phyloP scores from a whole-genome alignment of 139 green algal genomes.

The Coelastrella sp. region DNA sequence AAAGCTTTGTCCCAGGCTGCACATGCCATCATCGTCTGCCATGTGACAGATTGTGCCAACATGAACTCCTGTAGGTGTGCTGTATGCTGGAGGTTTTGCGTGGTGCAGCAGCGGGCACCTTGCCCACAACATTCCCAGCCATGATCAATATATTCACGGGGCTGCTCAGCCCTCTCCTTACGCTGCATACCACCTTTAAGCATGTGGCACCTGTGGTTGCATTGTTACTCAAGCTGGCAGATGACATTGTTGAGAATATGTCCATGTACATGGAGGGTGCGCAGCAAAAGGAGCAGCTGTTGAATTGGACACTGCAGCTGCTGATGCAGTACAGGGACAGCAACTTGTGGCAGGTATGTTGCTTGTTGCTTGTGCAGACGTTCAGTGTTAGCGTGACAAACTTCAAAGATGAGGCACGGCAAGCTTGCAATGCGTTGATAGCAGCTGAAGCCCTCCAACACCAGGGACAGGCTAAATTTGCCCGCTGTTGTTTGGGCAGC shows the following conservation, averaged over 20 bases:
- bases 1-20: conserved; percentile 13
- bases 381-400: too few relatives aligned
- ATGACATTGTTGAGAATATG: conserved; percentile 79
- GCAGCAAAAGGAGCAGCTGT: conserved; percentile 41
- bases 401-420: too few relatives aligned
- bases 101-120: conserved; percentile 65
- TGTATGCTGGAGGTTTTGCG: conserved; percentile 78
- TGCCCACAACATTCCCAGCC: conserved; percentile 57
- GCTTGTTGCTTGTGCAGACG: too few relatives aligned
- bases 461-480: too few relatives aligned
- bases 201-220: conserved; percentile 61
- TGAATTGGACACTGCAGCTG: conserved; percentile 53
- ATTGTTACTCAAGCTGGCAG: conserved; percentile 84
- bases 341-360: conserved; percentile 47
- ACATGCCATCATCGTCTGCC: conserved; percentile 12
- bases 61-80: conserved; percentile 37
- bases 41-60: neutral
- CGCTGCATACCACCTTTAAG: conserved; percentile 55
- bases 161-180: conserved; percentile 59
- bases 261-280: conserved; percentile 65
- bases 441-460: too few relatives aligned
- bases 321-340: conserved; percentile 56
- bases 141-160: conserved; percentile 56
- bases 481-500: too few relatives aligned
- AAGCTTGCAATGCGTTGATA: too few relatives aligned